Evolutionary conservation across 306 rosid species (phyloP), one percentile per base, ranked within the genome.

Genomic region (Quercus cerris): DNA sequence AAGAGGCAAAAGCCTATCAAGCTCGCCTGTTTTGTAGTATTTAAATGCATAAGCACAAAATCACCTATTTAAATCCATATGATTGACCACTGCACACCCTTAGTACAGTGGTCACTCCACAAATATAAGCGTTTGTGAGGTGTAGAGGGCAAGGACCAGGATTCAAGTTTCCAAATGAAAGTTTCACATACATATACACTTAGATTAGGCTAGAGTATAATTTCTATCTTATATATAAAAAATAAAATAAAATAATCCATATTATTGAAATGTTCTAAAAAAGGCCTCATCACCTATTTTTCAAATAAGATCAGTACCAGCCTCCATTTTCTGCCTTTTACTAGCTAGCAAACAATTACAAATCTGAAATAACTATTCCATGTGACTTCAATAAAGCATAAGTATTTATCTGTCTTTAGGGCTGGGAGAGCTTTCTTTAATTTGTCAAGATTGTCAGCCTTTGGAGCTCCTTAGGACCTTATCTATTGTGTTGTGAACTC

Each of bases 21-120:
- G 57, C 84, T 78, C 80, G 88, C 94, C 92, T 49, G 88, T 90
- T 75, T 90, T 81, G 78, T 87, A 79, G 77, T 87, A 90, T 31
- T 75, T 86, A 78, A 89, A 92, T 51, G 94, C 78, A 46, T 79
- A 90, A 46, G 80, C 57, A 81, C 82, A 90, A 64, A 92, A 89
- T 33, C 35, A 5, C 6, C 6, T 33, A 33, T 33, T 33, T 33
- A 33, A 33, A 33, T 31, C 5, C 35, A 31, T 31, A 31, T 31
- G 35, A 31, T 31, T 31, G 35, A 31, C 1, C 5, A 4, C 0
- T 0, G 1, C 5, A 0, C 5, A 4, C 35, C 0, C 3, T 31
- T 31, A 0, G 35, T 31, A 5, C 5, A 6, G 35, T 31, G 5
- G 0, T 31, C 6, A 4, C 6, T 31, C 1, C 5, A 31, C 35